Conservation (phyloP, 2,329 filamentous ascomycete genomes). For the Epichloe bromicola region DNA sequence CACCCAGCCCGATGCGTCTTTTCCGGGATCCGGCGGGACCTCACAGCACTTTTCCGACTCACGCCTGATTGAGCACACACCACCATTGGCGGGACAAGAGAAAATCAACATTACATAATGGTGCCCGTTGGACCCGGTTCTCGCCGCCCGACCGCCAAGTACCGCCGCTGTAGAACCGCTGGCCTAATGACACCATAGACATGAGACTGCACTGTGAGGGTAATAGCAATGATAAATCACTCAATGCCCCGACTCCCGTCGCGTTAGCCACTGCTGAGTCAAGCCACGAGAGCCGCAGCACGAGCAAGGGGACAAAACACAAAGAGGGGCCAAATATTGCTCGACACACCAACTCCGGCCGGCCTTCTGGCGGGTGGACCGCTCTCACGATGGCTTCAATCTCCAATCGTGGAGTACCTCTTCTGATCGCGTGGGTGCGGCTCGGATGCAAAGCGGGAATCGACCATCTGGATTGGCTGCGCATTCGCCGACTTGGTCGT, state of each 20-base stretch:
- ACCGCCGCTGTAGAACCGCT: slow-evolving; percentile 4
- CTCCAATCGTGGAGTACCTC: not conserved
- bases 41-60: not conserved
- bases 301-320: not conserved
- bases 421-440: not conserved
- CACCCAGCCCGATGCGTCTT: slow-evolving; percentile 13
- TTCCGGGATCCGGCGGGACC: slow-evolving; percentile 14
- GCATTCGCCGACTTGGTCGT: not conserved
- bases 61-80: not conserved
- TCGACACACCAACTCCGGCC: not conserved
- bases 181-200: not conserved
- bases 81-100: not conserved
- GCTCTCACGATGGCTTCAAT: slow-evolving; percentile 1
- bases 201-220: not conserved
- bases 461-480: not conserved
- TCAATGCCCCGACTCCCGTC: slow-evolving; percentile 3
- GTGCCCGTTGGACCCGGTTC: slow-evolving; percentile 1
- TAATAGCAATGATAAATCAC: slow-evolving; percentile 7
- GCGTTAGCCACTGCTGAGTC: slow-evolving; percentile 2
- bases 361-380: not conserved
- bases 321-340: not conserved
- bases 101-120: slow-evolving; percentile 1
- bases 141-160: slow-evolving; percentile 2
- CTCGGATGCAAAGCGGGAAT: not conserved
- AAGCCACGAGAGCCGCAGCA: not conserved